Evolutionary conservation across 2,329 filamentous ascomycete species (phyloP).

Genomic region (Aureobasidium sp.): DNA sequence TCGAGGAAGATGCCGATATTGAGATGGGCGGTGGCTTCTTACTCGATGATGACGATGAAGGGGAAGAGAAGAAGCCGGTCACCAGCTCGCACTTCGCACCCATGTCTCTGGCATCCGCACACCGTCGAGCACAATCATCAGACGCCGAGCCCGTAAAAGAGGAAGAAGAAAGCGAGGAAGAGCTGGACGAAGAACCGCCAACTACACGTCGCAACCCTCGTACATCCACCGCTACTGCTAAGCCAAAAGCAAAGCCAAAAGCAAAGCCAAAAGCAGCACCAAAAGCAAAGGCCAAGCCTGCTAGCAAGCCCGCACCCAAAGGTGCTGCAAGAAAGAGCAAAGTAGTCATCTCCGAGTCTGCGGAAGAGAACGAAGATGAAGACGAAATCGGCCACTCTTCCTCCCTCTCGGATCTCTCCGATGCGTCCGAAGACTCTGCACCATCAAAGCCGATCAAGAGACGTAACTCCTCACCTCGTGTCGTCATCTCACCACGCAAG

Average conservation of each 20-base stretch:
- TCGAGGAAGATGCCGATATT: not conserved
- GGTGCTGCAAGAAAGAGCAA: not conserved
- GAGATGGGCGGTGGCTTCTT: conserved; percentile 14
- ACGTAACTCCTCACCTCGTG: conserved; percentile 19
- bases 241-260: conserved; percentile 5
- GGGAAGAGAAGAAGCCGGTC: conserved; percentile 19
- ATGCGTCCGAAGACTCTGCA: not conserved
- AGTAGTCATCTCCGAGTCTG: not conserved
- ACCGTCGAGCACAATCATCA: conserved; percentile 8
- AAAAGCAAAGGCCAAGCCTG: conserved; percentile 13
- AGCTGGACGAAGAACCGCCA: conserved; percentile 4
- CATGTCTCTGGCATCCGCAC: conserved; percentile 29
- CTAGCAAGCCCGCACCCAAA: not conserved
- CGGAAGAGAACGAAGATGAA: not conserved
- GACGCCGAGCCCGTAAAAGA: conserved; percentile 11
- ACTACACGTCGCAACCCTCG: not conserved
- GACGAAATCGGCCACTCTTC: not conserved
- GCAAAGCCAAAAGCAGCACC: not conserved
- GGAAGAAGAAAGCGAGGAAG: conserved; percentile 13
- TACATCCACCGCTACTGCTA: not conserved
- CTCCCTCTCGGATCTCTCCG: not conserved
- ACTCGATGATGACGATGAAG: conserved; percentile 22
- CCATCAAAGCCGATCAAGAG: not conserved
- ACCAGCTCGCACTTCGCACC: conserved; percentile 22
- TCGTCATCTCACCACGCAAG: conserved; percentile 21